These are phyloP conservation scores for Setaria italica DNA, from an alignment of 202 grass and related monocot species.

Conservation along the genomic window DNA sequence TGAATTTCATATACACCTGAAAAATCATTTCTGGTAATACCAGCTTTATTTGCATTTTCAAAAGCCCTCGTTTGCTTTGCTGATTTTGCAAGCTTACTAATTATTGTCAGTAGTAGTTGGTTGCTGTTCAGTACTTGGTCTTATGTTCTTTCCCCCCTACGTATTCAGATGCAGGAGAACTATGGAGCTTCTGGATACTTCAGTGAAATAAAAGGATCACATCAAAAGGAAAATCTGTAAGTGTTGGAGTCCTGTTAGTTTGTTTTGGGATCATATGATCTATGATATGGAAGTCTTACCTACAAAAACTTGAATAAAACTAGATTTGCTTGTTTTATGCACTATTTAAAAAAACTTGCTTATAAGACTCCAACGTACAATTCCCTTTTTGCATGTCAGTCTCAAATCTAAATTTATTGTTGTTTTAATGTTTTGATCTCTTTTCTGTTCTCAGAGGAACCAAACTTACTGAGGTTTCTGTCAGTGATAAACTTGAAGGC, in stretches of 20 bases:
- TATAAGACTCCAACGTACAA: constrained; percentile 18
- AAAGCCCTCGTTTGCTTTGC: constrained; percentile 1
- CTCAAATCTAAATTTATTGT: constrained; percentile 25
- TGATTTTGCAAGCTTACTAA: constrained; percentile 31
- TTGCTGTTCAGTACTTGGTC: neutral
- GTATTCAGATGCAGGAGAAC: constrained; percentile 78
- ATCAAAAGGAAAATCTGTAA: constrained; percentile 72
- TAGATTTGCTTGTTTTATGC: constrained; percentile 25
- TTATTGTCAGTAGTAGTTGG: neutral
- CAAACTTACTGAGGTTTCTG: constrained; percentile 95
- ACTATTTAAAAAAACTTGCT: neutral
- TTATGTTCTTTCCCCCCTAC: constrained; percentile 32
- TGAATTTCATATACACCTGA: neutral
- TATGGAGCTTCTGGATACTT: constrained; percentile 98
- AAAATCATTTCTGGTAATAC: neutral
- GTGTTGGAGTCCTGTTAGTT: constrained; percentile 41
- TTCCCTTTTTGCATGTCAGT: neutral
- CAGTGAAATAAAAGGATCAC: constrained; percentile 66
- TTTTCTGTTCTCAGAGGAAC: constrained; percentile 46
- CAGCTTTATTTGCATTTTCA: constrained; percentile 30
- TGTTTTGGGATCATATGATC: constrained; percentile 32
- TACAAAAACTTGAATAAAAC: neutral
- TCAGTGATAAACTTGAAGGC: constrained; percentile 95
- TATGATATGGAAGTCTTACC: neutral
- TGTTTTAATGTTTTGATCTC: constrained; percentile 28